These are phyloP conservation scores for Auxenochlorella pyrenoidosa DNA, from an alignment of 139 green algal species.

Conservation along the genomic window DNA sequence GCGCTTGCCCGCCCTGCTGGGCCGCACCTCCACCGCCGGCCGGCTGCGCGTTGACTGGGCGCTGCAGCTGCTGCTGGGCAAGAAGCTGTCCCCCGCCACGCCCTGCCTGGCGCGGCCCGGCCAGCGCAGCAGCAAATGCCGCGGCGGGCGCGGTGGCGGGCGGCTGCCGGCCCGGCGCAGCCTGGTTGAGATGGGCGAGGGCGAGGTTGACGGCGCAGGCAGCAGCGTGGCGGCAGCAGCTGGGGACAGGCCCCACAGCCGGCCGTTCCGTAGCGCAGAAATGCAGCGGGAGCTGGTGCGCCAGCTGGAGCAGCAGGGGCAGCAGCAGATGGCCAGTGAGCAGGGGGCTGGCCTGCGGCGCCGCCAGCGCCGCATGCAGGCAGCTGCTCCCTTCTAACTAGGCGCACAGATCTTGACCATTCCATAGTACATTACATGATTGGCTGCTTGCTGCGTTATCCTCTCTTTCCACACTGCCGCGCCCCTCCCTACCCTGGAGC, in stretches of 20 bases:
- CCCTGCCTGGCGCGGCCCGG: conserved; percentile 1
- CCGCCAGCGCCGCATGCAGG: not conserved
- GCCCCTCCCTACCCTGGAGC: no score
- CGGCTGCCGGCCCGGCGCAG: not conserved
- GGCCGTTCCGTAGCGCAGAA: not conserved
- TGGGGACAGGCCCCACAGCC: not conserved
- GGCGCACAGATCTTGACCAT: no score
- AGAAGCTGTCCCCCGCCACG: not conserved
- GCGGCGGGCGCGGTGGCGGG: not conserved
- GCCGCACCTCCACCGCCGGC: not conserved
- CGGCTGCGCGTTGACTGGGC: conserved; percentile 31
- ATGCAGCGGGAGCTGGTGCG: not conserved
- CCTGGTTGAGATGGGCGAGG: not conserved
- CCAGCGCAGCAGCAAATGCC: not conserved
- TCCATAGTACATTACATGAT: no score
- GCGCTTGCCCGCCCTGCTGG: not conserved
- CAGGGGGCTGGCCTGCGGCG: not conserved
- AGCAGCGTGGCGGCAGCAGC: not conserved
- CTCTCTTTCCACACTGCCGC: no score
- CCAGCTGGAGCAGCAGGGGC: not conserved
- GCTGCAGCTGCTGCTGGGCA: conserved; percentile 16
- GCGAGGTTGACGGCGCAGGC: not conserved
- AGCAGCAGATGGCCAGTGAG: not conserved
- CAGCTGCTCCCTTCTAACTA: no score
- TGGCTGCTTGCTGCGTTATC: no score